Base-by-base conservation (phyloP, 192 early-diverging fungal genomes). In the Coemansia sp. region DNA sequence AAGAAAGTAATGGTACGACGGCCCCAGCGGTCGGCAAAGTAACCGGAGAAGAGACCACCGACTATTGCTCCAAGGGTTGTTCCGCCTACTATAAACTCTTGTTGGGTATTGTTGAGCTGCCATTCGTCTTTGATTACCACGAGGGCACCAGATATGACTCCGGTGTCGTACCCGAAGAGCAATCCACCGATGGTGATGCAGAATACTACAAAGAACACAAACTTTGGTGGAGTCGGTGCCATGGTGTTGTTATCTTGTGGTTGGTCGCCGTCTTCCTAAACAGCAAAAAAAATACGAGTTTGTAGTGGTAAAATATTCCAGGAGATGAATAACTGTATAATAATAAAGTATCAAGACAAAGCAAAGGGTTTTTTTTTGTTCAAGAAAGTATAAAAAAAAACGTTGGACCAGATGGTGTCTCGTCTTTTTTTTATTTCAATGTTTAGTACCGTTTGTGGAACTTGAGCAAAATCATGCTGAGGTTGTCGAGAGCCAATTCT, bases 1-100 rank as follows among this genome's bases (percentile, higher is more conserved):
- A 77, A 33, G 20, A 86, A 69, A 33, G 84, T 87, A 4, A 84
- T 79, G 2, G 56, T 30, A 4, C 73, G 68, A 29, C 86, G 83
- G n/a, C 86, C 86, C 61, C 79, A 82, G 28, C 60, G 65, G 72
- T 94, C 93, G 60, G 90, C 88, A 52, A 90, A 80, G 51, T 76
- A 80, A 68, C 91, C 91, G 1, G 89, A 85, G 22, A 85, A 52
- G 14, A 94, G 66, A 31, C 90, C 86, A 17, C 93, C 93, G 48
- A 85, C 68, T 60, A 92, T 91, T 48, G 79, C 79, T 0, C 79
- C 79, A 52, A 82, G 56, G 6, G 79, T 82, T 28, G 79, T 82
- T n/a, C 71, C 79, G 57, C 67, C 74, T 22, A 82, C 79, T 20
- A 82, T 73, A 67, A 82, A 82, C 71, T 82, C 79, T 16, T 82